Conservation (phyloP, 2,329 filamentous ascomycete species). For the Didymella arachidicola region DNA sequence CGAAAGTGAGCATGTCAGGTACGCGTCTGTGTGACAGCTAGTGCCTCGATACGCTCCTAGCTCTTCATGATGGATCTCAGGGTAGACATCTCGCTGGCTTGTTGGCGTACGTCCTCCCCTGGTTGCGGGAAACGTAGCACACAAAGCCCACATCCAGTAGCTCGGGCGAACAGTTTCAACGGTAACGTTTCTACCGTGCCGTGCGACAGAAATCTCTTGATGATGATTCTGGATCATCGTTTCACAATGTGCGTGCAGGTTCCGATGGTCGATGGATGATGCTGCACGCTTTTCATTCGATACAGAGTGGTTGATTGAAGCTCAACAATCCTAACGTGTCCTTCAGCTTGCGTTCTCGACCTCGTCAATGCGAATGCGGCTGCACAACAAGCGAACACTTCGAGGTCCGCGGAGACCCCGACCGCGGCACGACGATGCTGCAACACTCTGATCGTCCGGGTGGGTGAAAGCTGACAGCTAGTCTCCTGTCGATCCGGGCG, state of each 20-base stretch:
- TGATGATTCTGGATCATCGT: not conserved
- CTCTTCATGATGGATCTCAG: not conserved
- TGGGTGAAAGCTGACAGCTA: not conserved
- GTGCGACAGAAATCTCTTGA: not conserved
- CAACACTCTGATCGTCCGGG: constrained; percentile 3
- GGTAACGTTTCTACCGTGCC: not conserved
- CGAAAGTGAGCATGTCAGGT: not conserved
- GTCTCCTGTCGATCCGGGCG: constrained; percentile 4
- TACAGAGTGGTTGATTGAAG: not conserved
- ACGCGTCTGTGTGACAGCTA: not conserved
- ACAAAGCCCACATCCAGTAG: not conserved
- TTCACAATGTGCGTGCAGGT: not conserved
- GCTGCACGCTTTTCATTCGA: not conserved
- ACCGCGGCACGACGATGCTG: constrained; percentile 1
- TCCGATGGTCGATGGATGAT: not conserved
- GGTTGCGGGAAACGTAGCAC: not conserved
- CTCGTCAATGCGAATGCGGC: not conserved
- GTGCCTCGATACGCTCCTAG: not conserved
- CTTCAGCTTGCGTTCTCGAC: not conserved
- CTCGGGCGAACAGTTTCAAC: not conserved
- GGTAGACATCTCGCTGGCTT: not conserved
- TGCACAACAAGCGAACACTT: not conserved
- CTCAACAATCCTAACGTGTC: constrained; percentile 5
- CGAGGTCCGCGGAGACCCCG: not conserved
- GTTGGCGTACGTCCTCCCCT: not conserved